phyloP scores from a whole-genome alignment of 75 land plant genomes.

The Isoetes taiwanensis region DNA sequence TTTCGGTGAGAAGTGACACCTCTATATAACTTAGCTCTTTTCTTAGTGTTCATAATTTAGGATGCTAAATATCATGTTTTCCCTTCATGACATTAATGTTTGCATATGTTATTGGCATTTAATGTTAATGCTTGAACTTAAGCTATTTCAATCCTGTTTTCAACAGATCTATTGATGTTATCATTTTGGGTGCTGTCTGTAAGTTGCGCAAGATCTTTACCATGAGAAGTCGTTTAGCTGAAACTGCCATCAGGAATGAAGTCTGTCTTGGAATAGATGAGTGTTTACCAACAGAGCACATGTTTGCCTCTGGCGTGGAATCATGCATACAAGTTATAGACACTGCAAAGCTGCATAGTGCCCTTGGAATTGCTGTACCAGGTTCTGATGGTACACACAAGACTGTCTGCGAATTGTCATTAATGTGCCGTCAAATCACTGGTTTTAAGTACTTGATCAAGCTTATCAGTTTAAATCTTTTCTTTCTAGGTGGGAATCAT shows the following conservation, averaged over 20 bases:
- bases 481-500: background rate
- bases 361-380: background rate
- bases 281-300: conserved; percentile 21
- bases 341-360: conserved; percentile 11
- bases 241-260: background rate
- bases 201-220: conserved; percentile 32
- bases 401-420: background rate
- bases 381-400: background rate
- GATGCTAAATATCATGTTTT: background rate
- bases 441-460: background rate
- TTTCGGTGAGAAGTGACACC: conserved; percentile 19
- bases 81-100: background rate
- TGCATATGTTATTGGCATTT: background rate
- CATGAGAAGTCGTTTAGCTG: conserved; percentile 16
- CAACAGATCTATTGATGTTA: conserved; percentile 22
- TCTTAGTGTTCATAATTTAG: background rate
- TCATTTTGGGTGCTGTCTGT: conserved; percentile 25
- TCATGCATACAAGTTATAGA: conserved; percentile 19
- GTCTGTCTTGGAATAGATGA: background rate
- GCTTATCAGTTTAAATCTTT: background rate
- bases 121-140: background rate
- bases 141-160: background rate
- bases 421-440: background rate
- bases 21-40: too few species aligned
- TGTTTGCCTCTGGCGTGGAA: conserved; percentile 25